Conservation (phyloP, 2,329 filamentous ascomycete genomes). For the Trichoderma guizhouense region DNA sequence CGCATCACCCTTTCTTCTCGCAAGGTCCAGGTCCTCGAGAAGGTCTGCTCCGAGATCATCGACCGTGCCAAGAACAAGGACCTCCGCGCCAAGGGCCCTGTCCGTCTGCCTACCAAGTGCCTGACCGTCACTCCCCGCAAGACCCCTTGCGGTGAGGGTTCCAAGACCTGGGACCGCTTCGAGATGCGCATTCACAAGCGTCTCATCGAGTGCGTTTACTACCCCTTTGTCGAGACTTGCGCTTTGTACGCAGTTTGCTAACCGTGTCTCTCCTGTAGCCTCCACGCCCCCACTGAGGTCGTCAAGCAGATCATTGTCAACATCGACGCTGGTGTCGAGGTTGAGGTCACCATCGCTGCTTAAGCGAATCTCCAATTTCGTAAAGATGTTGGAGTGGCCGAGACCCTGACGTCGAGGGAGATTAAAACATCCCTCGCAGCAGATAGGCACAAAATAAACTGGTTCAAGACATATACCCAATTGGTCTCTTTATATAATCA, state of each 20-base stretch:
- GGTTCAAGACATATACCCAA: slow-evolving; percentile 7
- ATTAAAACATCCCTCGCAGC: slow-evolving; percentile 15
- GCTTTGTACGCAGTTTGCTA: not conserved
- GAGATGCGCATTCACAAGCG: slow-evolving; percentile 99
- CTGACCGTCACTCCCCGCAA: slow-evolving; percentile 97
- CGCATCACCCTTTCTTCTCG: slow-evolving; percentile 94
- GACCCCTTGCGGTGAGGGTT: slow-evolving; percentile 99
- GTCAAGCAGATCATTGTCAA: slow-evolving; percentile 97
- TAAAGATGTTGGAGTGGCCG: slow-evolving; percentile 7
- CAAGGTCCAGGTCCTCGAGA: slow-evolving; percentile 95
- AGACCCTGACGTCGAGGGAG: slow-evolving; percentile 4
- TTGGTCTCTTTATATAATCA: not conserved
- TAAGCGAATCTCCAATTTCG: slow-evolving; percentile 41
- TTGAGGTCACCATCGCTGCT: slow-evolving; percentile 88
- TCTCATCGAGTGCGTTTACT: slow-evolving; percentile 73
- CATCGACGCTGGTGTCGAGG: slow-evolving; percentile 90
- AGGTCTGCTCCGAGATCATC: slow-evolving; percentile 96
- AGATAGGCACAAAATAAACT: slow-evolving; percentile 22
- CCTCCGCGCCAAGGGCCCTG: slow-evolving; percentile 95
- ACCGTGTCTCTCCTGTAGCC: slow-evolving; percentile 44
- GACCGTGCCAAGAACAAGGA: slow-evolving; percentile 99
- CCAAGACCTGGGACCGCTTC: slow-evolving; percentile 98
- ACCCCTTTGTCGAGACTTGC: not conserved
- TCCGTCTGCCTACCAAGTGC: slow-evolving; percentile 95
- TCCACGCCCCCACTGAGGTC: slow-evolving; percentile 96